Evolutionary conservation across 306 rosid genomes (phyloP), one percentile per base, ranked within the genome.

Genomic region (Cicer arietinum): DNA sequence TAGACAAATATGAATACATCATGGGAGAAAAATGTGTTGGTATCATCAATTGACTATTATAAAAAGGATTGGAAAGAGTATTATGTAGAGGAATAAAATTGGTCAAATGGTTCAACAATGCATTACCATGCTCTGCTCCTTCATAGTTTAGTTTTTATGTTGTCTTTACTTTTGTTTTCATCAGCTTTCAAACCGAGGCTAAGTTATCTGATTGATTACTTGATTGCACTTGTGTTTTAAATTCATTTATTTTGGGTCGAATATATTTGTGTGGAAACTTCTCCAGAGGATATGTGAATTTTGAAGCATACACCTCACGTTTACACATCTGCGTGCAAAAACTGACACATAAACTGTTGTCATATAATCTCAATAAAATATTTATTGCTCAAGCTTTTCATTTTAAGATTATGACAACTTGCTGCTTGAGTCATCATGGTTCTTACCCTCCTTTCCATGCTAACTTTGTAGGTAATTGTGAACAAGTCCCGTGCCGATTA

Each of bases 401-500:
- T 53, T 37, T 46, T 61, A 63, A 77, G 77, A 18, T 39, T 73
- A 43, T 48, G 51, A 50, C 67, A 16, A 62, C 37, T 68, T 65
- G 30, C 16, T 67, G 71, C 60, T 30, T 78, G 56, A 2, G 35
- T 77, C 52, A 66, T 65, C 51, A 35, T 74, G 9, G 9, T 61
- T 75, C 66, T 7, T 52, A 42, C 50, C 56, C 39, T 76, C 59
- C 66, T 43, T 56, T 47, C 35, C 53, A 16, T 73, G 66, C 73
- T 37, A 67, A 63, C 51, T 64, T 84, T 73, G 58, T 64, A 92
- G 99, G 96, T 85, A 17, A 92, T 94, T 39, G 92, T 92, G 80
- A 89, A 94, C 75, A 94, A 89, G 86, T 91, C 99, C 12, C 95
- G 97, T 70, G 99, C 97, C 1, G 87, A 86, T 58, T 94, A 88